These are phyloP conservation scores for Geotrichum klebahnii DNA, from an alignment of 1,139 yeast genomes.

Conservation along the genomic window DNA sequence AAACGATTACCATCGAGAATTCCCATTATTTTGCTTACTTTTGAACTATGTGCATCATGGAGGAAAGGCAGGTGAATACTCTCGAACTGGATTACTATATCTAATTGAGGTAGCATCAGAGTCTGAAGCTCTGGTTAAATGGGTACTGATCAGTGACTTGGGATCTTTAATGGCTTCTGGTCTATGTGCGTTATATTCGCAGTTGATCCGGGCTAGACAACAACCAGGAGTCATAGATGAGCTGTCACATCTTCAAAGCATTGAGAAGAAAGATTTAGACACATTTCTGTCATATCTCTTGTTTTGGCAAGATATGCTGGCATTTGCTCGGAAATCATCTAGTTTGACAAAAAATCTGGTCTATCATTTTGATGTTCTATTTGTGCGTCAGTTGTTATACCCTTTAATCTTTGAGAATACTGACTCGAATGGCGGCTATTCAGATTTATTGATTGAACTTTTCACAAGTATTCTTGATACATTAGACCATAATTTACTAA, in stretches of 20 bases:
- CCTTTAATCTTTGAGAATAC: conserved; percentile 32
- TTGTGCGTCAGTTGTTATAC: conserved; percentile 33
- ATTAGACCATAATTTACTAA: conserved; percentile 31
- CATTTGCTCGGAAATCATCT: conserved; percentile 24
- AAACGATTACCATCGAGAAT: conserved; percentile 18
- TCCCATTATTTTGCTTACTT: conserved; percentile 33
- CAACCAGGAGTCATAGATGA: conserved; percentile 15
- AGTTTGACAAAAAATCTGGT: conserved; percentile 27
- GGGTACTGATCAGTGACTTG: conserved; percentile 34
- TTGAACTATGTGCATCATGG: conserved; percentile 33
- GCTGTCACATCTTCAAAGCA: background rate
- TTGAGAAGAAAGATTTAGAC: conserved; percentile 20
- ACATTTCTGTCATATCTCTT: conserved; percentile 31
- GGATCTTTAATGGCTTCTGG: conserved; percentile 37
- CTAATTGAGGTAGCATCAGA: conserved; percentile 31
- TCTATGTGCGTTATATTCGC: conserved; percentile 36
- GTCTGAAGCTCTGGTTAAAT: conserved; percentile 28
- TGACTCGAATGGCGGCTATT: conserved; percentile 27
- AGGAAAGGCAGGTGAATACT: conserved; percentile 33
- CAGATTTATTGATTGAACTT: conserved; percentile 21
- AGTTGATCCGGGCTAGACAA: conserved; percentile 24
- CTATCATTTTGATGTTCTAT: conserved; percentile 32
- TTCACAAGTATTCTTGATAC: conserved; percentile 29
- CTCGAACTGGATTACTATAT: conserved; percentile 35
- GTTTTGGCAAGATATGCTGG: conserved; percentile 37